Base-by-base conservation (phyloP, 331 rosid species). In the Dryas integrifolia region DNA sequence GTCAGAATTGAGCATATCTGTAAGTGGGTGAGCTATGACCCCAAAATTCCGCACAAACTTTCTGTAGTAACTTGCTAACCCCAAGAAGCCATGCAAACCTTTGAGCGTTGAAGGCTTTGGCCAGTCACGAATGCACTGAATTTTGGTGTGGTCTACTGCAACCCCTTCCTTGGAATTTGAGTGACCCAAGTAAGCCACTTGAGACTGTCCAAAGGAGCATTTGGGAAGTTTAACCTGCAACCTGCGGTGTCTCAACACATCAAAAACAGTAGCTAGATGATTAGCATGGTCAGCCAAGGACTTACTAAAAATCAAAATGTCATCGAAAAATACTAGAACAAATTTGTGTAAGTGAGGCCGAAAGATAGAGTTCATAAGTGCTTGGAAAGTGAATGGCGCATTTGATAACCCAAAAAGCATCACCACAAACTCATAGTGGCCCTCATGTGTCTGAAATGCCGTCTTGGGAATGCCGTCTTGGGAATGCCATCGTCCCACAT, bases 361-460 rank as follows among this genome's bases (percentile, higher is more conserved):
- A 55, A 65, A 65, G 3, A 65, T 38, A 0, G 45, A 13, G 7
- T 65, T 43, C 70, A 65, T 9, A 2, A 45, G 40, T 16, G 70
- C 38, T 18, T 65, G 53, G 11, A 65, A 65, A 7, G 70, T 65
- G 48, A 55, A 41, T 43, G 53, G 70, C 2, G 70, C 55, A 65
- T 65, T 65, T 6, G 70, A 7, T 0, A 57, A 13, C 4, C 62
- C 13, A 1, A 57, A 18, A 9, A 41, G 39, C 62, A 57, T 57
- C 1, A 57, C 62, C 1, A 57, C 4, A 2, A 57, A 57, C 4
- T 57, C 39, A 4, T 57, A 57, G 13, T 18, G 62, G 30, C 62
- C 39, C 0, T 57, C 38, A 24, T 57, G 62, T 3, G 62, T 57
- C 2, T 41, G 24, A 57, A 57, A 57, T 0, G 39, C 10, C 2